Evolutionary conservation across 2,329 filamentous ascomycete species (phyloP).

Genomic region (Xylariales sp.): DNA sequence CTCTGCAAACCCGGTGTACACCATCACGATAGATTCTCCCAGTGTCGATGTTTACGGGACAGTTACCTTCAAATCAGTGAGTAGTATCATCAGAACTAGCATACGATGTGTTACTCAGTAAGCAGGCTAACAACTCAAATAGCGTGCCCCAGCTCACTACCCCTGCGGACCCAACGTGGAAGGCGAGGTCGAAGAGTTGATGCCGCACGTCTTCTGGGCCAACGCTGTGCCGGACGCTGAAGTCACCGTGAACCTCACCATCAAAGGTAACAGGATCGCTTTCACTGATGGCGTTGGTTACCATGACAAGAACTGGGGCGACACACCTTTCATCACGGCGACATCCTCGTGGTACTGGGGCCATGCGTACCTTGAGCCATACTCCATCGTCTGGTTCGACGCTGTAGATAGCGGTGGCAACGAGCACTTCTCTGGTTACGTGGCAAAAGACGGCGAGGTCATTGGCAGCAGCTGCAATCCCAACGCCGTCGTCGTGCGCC

Average conservation of each 20-base stretch:
- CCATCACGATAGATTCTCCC: neutral
- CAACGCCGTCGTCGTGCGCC: neutral
- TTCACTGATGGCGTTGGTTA: conserved; percentile 34
- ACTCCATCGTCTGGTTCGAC: conserved; percentile 40
- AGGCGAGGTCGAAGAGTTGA: conserved; percentile 1
- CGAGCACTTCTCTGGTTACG: conserved; percentile 12
- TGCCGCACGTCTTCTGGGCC: conserved; percentile 9
- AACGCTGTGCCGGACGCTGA: conserved; percentile 10
- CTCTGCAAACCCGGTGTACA: neutral
- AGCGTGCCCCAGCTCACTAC: conserved; percentile 9
- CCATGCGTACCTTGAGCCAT: conserved; percentile 34
- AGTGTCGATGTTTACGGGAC: neutral
- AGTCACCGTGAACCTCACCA: conserved; percentile 4
- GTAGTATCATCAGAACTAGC: neutral
- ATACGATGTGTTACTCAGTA: neutral
- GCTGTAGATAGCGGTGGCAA: conserved; percentile 18
- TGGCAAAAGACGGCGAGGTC: neutral
- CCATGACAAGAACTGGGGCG: conserved; percentile 44
- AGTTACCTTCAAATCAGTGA: conserved; percentile 1
- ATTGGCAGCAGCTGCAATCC: neutral
- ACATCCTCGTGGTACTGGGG: conserved; percentile 38
- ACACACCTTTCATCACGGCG: conserved; percentile 26
- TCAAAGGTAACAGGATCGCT: conserved; percentile 20
- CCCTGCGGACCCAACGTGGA: conserved; percentile 7
- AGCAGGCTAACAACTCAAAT: neutral